These are phyloP conservation scores for Aspergillus viridinutans DNA, from an alignment of 2,329 filamentous ascomycete species.

Conservation along the genomic window DNA sequence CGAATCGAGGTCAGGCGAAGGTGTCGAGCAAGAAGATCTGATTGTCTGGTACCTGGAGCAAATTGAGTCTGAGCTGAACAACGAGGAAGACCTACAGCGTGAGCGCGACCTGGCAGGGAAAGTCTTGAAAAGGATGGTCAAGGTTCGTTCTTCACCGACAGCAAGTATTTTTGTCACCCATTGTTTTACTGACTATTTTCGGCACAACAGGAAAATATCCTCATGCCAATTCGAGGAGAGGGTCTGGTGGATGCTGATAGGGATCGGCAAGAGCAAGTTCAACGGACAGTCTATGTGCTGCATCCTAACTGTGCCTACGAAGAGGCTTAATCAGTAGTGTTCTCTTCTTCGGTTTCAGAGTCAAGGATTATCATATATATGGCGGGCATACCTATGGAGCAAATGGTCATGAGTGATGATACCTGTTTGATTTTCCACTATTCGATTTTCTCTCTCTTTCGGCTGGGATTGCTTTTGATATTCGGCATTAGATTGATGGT, in stretches of 20 bases:
- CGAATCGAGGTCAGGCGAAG: slow-evolving; percentile 70
- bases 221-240: slow-evolving; percentile 68
- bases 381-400: slow-evolving; percentile 20
- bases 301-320: slow-evolving; percentile 93
- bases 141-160: slow-evolving; percentile 54
- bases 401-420: slow-evolving; percentile 31
- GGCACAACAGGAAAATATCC: slow-evolving; percentile 51
- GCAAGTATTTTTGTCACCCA: neutral
- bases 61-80: slow-evolving; percentile 76
- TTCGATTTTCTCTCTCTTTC: slow-evolving; percentile 1
- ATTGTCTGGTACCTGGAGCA: slow-evolving; percentile 89
- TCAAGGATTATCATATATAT: slow-evolving; percentile 10
- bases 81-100: slow-evolving; percentile 72
- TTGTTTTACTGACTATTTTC: slow-evolving; percentile 3
- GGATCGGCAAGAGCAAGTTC: slow-evolving; percentile 40
- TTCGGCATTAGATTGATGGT: neutral
- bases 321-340: slow-evolving; percentile 27
- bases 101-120: slow-evolving; percentile 72
- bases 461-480: slow-evolving; percentile 2
- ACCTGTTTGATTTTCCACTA: slow-evolving; percentile 16
- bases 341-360: slow-evolving; percentile 8
- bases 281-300: slow-evolving; percentile 71
- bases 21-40: slow-evolving; percentile 77
- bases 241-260: slow-evolving; percentile 77
- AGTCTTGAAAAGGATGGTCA: slow-evolving; percentile 93